A percentile compares a stretch with the other conserved stretches of the same genome.
Evolutionary conservation across 2,329 filamentous ascomycete species (phyloP).

Genomic region (Trichoderma sp.): DNA sequence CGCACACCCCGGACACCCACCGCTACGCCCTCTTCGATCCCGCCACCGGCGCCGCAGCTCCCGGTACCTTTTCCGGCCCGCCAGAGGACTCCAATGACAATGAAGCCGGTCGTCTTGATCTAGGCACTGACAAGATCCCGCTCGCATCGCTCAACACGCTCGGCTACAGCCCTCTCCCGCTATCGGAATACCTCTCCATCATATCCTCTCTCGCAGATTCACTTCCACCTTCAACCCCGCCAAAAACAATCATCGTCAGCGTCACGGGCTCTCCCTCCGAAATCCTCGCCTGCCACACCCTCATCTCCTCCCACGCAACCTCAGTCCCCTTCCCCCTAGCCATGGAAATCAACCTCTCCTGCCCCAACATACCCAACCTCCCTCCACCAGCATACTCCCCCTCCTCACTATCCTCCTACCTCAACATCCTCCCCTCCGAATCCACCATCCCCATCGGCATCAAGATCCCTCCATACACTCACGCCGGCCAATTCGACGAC

Average conservation of each 20-base stretch:
- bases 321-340: slow-evolving; percentile 54
- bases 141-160: slow-evolving; percentile 65
- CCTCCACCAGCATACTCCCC: slow-evolving; percentile 71
- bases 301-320: slow-evolving; percentile 44
- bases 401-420: slow-evolving; percentile 53
- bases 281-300: slow-evolving; percentile 56
- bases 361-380: slow-evolving; percentile 69
- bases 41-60: slow-evolving; percentile 13
- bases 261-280: slow-evolving; percentile 66
- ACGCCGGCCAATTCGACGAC: slow-evolving; percentile 62
- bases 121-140: slow-evolving; percentile 16
- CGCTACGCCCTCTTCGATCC: slow-evolving; percentile 67
- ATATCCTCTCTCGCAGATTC: slow-evolving; percentile 37
- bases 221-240: neutral
- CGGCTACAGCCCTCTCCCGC: slow-evolving; percentile 68
- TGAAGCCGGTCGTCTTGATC: neutral
- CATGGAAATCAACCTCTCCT: slow-evolving; percentile 77
- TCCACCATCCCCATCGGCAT: slow-evolving; percentile 55
- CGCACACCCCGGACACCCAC: slow-evolving; percentile 58
- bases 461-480: slow-evolving; percentile 77
- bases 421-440: slow-evolving; percentile 47
- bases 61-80: neutral
- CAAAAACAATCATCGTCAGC: slow-evolving; percentile 66
- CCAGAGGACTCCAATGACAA: neutral
- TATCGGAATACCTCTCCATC: slow-evolving; percentile 59